Percentiles rank a stretch among this genome's conserved stretches.
Evolutionary conservation across 192 early-diverging fungal genomes (phyloP).

Genomic region (Umbelopsis isabellina): DNA sequence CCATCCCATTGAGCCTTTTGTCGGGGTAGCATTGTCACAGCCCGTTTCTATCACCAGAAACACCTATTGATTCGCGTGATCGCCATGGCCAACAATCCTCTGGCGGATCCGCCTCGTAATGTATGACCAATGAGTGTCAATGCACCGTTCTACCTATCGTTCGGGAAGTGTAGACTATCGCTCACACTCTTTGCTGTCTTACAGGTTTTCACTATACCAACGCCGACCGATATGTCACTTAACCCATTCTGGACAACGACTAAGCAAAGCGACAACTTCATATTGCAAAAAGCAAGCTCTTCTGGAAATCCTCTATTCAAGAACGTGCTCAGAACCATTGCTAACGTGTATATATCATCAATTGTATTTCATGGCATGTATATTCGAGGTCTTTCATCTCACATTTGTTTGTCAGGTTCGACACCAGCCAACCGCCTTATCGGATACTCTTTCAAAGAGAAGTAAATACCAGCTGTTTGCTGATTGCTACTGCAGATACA

Average conservation of each 20-base stretch:
- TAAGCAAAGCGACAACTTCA: slow-evolving; percentile 61
- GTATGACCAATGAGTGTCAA: background rate
- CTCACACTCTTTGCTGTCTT: background rate
- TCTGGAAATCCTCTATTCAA: slow-evolving; percentile 58
- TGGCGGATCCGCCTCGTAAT: slow-evolving; percentile 17
- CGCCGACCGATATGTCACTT: slow-evolving; percentile 47
- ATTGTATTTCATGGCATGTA: no score
- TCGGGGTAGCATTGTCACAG: no score
- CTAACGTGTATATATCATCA: slow-evolving; percentile 70
- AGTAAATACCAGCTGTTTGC: slow-evolving; percentile 56
- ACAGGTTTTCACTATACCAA: slow-evolving; percentile 49
- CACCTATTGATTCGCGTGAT: background rate
- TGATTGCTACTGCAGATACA: slow-evolving; percentile 81
- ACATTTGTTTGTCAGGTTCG: slow-evolving; percentile 57
- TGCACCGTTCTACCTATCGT: no score
- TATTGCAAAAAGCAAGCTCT: slow-evolving; percentile 68
- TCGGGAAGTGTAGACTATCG: background rate
- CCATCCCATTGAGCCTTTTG: no score
- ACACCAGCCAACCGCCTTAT: slow-evolving; percentile 88
- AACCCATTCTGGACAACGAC: slow-evolving; percentile 71
- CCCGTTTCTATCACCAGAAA: background rate
- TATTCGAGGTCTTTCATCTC: background rate
- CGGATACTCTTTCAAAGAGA: slow-evolving; percentile 78
- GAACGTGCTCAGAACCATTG: slow-evolving; percentile 83
- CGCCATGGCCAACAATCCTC: slow-evolving; percentile 14